Evolutionary conservation across 805 yeast species (phyloP).

Genomic region (Ogataea zsoltii): DNA sequence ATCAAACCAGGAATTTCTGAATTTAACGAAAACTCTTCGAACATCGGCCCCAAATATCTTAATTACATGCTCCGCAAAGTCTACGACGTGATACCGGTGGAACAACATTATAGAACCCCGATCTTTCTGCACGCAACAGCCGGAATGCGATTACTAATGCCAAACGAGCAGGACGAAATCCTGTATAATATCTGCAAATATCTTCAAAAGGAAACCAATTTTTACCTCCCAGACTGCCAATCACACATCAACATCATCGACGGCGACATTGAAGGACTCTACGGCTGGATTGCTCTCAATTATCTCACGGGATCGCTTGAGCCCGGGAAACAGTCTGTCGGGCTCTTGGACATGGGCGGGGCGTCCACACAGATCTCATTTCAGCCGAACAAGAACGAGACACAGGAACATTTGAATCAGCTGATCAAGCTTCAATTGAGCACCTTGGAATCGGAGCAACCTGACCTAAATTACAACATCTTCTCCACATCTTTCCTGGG

Average conservation of each 20-base stretch:
- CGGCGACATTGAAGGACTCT: conserved; percentile 67
- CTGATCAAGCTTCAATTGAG: conserved; percentile 47
- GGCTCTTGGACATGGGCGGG: conserved; percentile 64
- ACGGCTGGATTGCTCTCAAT: conserved; percentile 67
- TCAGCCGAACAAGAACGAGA: conserved; percentile 52
- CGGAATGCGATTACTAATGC: conserved; percentile 60
- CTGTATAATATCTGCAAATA: conserved; percentile 51
- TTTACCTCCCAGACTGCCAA: conserved; percentile 61
- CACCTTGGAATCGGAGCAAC: conserved; percentile 29
- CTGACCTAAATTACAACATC: conserved; percentile 39
- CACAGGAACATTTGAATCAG: conserved; percentile 44
- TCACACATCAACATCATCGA: conserved; percentile 60
- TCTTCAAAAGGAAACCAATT: conserved; percentile 45
- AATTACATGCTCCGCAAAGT: conserved; percentile 49
- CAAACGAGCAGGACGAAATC: conserved; percentile 45
- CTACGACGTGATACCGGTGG: conserved; percentile 53
- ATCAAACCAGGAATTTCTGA: conserved; percentile 60
- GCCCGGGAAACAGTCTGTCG: conserved; percentile 42
- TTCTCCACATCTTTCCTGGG: conserved; percentile 61
- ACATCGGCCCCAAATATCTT: conserved; percentile 53
- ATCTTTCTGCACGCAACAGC: conserved; percentile 71
- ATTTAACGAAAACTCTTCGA: conserved; percentile 47
- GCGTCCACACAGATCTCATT: conserved; percentile 67
- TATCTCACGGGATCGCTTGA: conserved; percentile 50
- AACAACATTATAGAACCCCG: conserved; percentile 64